These are phyloP conservation scores for Danielozyma ontarioensis DNA, from an alignment of 805 yeast species.

Conservation along the genomic window DNA sequence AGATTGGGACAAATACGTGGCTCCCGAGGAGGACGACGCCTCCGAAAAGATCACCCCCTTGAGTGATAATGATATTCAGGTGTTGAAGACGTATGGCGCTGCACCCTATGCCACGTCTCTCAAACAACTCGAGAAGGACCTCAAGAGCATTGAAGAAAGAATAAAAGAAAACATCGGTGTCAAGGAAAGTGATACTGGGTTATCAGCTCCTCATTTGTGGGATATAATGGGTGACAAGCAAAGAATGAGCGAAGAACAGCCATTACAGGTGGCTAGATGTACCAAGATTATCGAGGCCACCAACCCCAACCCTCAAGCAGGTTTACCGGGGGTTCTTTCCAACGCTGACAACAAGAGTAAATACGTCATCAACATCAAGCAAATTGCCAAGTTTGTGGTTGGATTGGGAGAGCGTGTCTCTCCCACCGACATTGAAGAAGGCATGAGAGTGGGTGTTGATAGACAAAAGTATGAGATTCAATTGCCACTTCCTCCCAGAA, in stretches of 20 bases:
- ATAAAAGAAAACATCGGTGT: constrained; percentile 94
- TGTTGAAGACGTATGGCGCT: constrained; percentile 92
- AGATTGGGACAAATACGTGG: constrained; percentile 96
- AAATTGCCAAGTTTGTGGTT: constrained; percentile 96
- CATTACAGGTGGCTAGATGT: constrained; percentile 97
- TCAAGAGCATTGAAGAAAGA: constrained; percentile 75
- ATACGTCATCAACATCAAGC: constrained; percentile 94
- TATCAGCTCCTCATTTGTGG: constrained; percentile 96
- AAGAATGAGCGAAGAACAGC: constrained; percentile 89
- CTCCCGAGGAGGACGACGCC: constrained; percentile 71
- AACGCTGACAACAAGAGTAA: constrained; percentile 82
- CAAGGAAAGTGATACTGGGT: constrained; percentile 96
- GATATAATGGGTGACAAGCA: constrained; percentile 95
- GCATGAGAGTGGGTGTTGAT: constrained; percentile 99
- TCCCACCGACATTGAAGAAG: constrained; percentile 98
- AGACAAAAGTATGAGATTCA: constrained; percentile 95
- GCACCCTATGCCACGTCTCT: constrained; percentile 88
- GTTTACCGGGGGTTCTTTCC: constrained; percentile 19
- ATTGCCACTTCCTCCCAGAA: constrained; percentile 94
- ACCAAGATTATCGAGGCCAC: constrained; percentile 85
- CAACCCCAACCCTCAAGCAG: constrained; percentile 28
- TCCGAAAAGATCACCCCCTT: constrained; percentile 76
- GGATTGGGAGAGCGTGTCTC: constrained; percentile 95
- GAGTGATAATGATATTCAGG: constrained; percentile 96
- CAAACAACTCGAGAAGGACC: constrained; percentile 80